These are phyloP conservation scores for Hymenoscyphus linearis DNA, from an alignment of 2,329 filamentous ascomycete species.

Conservation along the genomic window DNA sequence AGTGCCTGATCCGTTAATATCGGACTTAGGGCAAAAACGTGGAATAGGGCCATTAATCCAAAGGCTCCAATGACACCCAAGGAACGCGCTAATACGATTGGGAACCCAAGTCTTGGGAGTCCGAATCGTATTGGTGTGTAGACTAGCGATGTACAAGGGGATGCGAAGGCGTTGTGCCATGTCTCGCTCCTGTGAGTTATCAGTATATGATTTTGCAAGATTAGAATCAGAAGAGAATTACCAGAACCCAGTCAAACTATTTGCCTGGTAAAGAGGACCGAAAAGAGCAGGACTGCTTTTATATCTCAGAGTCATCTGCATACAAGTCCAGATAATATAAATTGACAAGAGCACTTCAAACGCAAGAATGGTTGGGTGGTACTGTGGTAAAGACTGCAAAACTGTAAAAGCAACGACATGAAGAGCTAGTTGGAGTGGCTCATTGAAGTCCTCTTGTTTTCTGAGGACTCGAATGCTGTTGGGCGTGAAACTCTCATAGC, in stretches of 20 bases:
- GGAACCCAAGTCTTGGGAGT: conserved; percentile 31
- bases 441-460: conserved; percentile 33
- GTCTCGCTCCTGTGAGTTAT: conserved; percentile 32
- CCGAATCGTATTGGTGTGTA: conserved; percentile 34
- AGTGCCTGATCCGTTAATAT: conserved; percentile 31
- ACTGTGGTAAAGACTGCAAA: conserved; percentile 35
- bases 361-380: conserved; percentile 33
- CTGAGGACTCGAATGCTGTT: conserved; percentile 34
- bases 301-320: conserved; percentile 36
- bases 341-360: conserved; percentile 36
- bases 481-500: conserved; percentile 40
- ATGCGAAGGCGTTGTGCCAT: conserved; percentile 39
- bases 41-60: conserved; percentile 36
- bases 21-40: conserved; percentile 35
- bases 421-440: conserved; percentile 33
- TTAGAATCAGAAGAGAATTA: conserved; percentile 13
- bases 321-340: conserved; percentile 37
- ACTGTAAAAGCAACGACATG: conserved; percentile 32
- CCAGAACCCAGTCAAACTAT: conserved; percentile 37
- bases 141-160: conserved; percentile 36
- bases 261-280: conserved; percentile 35
- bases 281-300: conserved; percentile 36
- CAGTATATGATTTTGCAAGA: neutral
- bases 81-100: conserved; percentile 30
- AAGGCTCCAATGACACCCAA: conserved; percentile 36